A percentile compares a stretch with the other conserved stretches of the same genome.
Evolutionary conservation across 1,284 basidiomycete genomes (phyloP).

Genomic region (Bondarzewia mesenterica): DNA sequence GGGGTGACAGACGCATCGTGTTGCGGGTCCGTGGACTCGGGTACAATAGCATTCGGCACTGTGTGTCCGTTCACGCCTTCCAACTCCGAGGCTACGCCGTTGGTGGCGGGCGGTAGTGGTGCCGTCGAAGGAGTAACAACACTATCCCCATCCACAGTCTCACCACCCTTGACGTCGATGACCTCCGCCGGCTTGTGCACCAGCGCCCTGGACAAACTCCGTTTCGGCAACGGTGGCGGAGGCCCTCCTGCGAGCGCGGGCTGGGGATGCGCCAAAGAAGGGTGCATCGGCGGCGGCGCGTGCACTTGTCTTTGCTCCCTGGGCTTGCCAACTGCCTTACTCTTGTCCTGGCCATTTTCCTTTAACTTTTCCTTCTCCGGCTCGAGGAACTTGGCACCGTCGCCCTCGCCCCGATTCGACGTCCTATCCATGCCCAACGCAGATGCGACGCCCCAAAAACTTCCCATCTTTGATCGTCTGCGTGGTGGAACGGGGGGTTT

Average conservation of each 20-base stretch:
- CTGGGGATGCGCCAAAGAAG: background rate
- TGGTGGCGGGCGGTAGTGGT: background rate
- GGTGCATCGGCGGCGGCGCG: constrained; percentile 8
- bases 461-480: constrained; percentile 23
- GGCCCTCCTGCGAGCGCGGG: background rate
- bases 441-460: constrained; percentile 24
- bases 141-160: background rate
- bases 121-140: background rate
- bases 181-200: background rate
- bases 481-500: constrained; percentile 22
- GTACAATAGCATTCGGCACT: background rate
- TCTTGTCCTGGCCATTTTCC: constrained; percentile 5
- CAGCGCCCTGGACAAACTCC: constrained; percentile 2
- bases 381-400: too few relatives aligned
- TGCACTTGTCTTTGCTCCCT: constrained; percentile 5
- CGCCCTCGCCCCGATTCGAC: constrained; percentile 9
- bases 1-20: too few relatives aligned
- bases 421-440: constrained; percentile 13
- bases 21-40: too few relatives aligned
- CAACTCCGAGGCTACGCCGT: too few relatives aligned
- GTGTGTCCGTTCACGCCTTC: background rate
- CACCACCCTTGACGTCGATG: background rate
- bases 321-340: constrained; percentile 6
- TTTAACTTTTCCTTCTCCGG: constrained; percentile 10
- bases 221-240: constrained; percentile 6